Percentiles rank a stretch among this genome's conserved stretches.
Evolutionary conservation across 176 grass and related monocot genomes (phyloP).

Genomic region (Chloris gayana): DNA sequence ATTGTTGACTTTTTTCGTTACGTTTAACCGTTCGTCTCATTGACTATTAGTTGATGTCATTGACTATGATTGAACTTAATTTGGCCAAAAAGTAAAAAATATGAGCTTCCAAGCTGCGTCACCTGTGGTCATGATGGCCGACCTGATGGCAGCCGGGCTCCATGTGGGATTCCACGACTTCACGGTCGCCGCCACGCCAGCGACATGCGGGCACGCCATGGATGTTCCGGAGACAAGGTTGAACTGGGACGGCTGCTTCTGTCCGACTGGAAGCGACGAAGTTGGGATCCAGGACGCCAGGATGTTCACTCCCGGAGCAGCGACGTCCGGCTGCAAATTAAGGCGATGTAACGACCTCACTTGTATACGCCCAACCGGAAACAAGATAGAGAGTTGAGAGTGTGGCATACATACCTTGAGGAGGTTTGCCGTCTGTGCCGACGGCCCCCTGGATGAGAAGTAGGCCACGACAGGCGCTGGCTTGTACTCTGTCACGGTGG

Average conservation of each 20-base stretch:
- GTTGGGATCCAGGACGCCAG: conserved; percentile 81
- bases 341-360: neutral
- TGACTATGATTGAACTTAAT: too few species aligned
- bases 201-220: conserved; percentile 90
- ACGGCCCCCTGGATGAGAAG: conserved; percentile 86
- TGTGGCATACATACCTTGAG: conserved; percentile 54
- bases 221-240: conserved; percentile 88
- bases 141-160: conserved; percentile 81
- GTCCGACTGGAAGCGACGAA: conserved; percentile 48
- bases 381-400: too few species aligned
- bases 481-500: conserved; percentile 74
- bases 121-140: conserved; percentile 89
- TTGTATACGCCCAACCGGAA: neutral
- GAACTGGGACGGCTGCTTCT: conserved; percentile 73
- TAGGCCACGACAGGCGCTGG: conserved; percentile 75
- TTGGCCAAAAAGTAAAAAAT: too few species aligned
- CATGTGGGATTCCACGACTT: conserved; percentile 84
- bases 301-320: conserved; percentile 88
- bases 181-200: conserved; percentile 62
- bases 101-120: neutral
- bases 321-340: conserved; percentile 70
- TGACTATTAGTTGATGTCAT: too few species aligned
- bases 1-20: too few species aligned
- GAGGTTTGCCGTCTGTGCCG: conserved; percentile 53
- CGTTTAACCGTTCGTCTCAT: too few species aligned